Evolutionary conservation across 2,329 filamentous ascomycete genomes (phyloP).

Genomic region (Pseudopyricularia cyperi): DNA sequence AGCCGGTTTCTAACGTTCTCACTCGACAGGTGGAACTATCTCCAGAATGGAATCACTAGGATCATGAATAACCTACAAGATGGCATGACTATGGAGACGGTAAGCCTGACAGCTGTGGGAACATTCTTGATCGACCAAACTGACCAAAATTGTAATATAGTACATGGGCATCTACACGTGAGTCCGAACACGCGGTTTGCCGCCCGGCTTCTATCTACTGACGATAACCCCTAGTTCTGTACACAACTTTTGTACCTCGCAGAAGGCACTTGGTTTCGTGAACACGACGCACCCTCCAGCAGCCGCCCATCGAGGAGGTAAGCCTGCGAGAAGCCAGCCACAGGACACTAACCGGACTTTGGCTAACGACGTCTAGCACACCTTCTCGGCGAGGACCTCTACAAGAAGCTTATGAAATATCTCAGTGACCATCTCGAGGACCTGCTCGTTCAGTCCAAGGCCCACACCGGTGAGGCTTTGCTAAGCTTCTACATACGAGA

Average conservation of each 20-base stretch:
- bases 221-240: constrained; percentile 51
- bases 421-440: constrained; percentile 62
- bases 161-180: constrained; percentile 97
- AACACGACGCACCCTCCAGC: constrained; percentile 11
- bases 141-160: constrained; percentile 21
- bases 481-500: constrained; percentile 90
- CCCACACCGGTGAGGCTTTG: constrained; percentile 79
- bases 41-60: constrained; percentile 75
- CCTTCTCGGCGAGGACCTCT: constrained; percentile 88
- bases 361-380: constrained; percentile 47
- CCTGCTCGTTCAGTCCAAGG: constrained; percentile 59
- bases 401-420: constrained; percentile 81
- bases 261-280: constrained; percentile 67
- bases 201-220: constrained; percentile 13
- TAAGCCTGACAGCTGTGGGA: constrained; percentile 22
- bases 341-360: background rate
- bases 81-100: constrained; percentile 85
- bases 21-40: constrained; percentile 63
- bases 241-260: constrained; percentile 98
- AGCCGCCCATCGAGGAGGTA: constrained; percentile 60
- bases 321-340: background rate
- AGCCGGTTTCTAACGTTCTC: background rate
- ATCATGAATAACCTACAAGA: constrained; percentile 90
- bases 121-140: background rate
- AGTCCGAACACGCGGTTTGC: constrained; percentile 11